Evolutionary conservation across 306 rosid species (phyloP).

Genomic region (Herpetospermum pedunculosum): DNA sequence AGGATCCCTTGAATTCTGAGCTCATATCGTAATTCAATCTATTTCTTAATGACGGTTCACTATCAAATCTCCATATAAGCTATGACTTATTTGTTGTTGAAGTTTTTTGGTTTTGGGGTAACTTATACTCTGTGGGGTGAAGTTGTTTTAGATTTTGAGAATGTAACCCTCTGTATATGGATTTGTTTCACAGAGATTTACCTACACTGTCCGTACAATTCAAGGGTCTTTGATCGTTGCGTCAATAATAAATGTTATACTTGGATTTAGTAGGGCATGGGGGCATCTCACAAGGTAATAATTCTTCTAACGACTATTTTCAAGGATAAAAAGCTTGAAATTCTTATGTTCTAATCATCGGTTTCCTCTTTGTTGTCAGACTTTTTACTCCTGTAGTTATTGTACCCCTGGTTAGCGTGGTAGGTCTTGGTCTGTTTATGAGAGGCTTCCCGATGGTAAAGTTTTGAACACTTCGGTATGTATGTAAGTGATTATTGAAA

Average conservation of each 20-base stretch:
- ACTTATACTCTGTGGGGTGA: background rate
- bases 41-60: background rate
- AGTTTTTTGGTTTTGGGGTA: background rate
- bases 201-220: constrained; percentile 57
- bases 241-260: constrained; percentile 61
- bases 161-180: background rate
- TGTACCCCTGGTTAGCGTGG: constrained; percentile 64
- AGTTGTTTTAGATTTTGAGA: background rate
- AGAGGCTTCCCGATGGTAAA: constrained; percentile 86
- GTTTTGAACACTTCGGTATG: background rate
- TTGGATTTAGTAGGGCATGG: constrained; percentile 70
- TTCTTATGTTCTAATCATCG: background rate
- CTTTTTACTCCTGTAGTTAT: constrained; percentile 58
- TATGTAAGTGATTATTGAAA: background rate
- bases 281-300: constrained; percentile 53
- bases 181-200: constrained; percentile 57
- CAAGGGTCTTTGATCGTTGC: constrained; percentile 84
- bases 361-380: constrained; percentile 28
- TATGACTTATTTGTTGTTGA: background rate
- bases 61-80: background rate
- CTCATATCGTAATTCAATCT: background rate
- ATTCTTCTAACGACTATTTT: background rate
- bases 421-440: constrained; percentile 68
- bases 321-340: background rate
- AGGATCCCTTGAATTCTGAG: background rate